Conservation (phyloP, 129 eudicot species). For the Smallanthus sonchifolius region DNA sequence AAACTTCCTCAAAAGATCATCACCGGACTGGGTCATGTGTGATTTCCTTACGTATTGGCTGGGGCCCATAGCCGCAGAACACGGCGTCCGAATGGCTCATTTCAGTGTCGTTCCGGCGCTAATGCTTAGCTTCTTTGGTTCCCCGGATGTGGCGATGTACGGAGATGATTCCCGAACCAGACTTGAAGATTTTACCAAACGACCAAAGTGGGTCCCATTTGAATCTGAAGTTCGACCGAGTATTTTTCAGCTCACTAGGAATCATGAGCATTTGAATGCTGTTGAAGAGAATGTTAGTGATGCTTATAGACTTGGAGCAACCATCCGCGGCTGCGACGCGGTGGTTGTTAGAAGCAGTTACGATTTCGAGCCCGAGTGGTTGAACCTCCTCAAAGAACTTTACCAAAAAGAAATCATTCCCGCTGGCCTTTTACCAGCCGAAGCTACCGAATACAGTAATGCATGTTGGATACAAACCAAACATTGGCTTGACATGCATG, state of each 20-base stretch:
- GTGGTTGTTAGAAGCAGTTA: conserved; percentile 20
- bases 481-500: conserved; percentile 25
- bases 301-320: conserved; percentile 9
- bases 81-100: background rate
- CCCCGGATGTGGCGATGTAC: conserved; percentile 9
- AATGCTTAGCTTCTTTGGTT: background rate
- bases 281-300: conserved; percentile 12
- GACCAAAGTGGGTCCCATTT: conserved; percentile 18
- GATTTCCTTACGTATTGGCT: conserved; percentile 24
- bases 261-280: no score
- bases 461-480: conserved; percentile 5
- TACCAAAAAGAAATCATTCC: conserved; percentile 31
- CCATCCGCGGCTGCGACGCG: conserved; percentile 19
- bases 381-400: conserved; percentile 15
- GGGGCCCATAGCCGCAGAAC: conserved; percentile 10
- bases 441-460: background rate
- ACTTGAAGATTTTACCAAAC: background rate
- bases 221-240: background rate
- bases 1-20: conserved; percentile 11
- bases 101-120: background rate
- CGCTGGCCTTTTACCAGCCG: conserved; percentile 29
- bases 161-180: background rate
- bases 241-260: conserved; percentile 11
- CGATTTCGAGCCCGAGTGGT: conserved; percentile 36
- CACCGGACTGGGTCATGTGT: conserved; percentile 28